Base-by-base conservation (phyloP, 2,329 filamentous ascomycete species). In the Talaromyces sp. region DNA sequence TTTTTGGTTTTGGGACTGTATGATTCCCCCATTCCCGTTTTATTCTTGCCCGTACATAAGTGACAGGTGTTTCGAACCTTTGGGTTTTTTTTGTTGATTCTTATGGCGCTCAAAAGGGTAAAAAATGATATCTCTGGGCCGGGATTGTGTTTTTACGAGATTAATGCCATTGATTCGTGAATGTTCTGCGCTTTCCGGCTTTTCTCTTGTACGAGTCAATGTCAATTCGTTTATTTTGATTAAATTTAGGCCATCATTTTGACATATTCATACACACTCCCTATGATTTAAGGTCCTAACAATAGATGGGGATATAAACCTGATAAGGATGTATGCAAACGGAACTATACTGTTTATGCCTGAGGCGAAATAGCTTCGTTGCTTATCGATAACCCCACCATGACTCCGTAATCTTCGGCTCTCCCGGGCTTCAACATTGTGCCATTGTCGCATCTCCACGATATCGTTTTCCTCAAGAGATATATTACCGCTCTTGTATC, bases 61-160 rank as follows among this genome's bases (percentile, higher is more conserved):
- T 9, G 45, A 11, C 32, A 52, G 53, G 46, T 54, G 47, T 32
- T 55, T 48, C 16, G 43, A 17, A 17, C 32, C 19, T 17, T n/a
- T 46, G 29, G 30, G 33, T 24, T 62, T 49, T 53, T 49, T 63
- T 54, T 42, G 52, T 47, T 44, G 17, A 39, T 52, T 55, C 51
- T 52, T 52, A n/a, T 40, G 60, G 62, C 62, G 62, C 58, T 63
- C 46, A 60, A 60, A 60, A 55, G 47, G 62, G 49, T 37, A 56
- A 62, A 63, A 58, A 58, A 36, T 49, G 54, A 58, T 60, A 58
- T 63, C 53, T 58, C 44, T 56, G 54, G 60, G 55, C 37, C 53
- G 55, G 58, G 51, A 58, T 49, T 44, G 47, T 56, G 32, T 43
- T 48, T 60, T 43, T 48, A 55, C 50, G 52, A 54, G 51, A 57